phyloP scores from a whole-genome alignment of 148 eudicot species.

The Rheum nobile region DNA sequence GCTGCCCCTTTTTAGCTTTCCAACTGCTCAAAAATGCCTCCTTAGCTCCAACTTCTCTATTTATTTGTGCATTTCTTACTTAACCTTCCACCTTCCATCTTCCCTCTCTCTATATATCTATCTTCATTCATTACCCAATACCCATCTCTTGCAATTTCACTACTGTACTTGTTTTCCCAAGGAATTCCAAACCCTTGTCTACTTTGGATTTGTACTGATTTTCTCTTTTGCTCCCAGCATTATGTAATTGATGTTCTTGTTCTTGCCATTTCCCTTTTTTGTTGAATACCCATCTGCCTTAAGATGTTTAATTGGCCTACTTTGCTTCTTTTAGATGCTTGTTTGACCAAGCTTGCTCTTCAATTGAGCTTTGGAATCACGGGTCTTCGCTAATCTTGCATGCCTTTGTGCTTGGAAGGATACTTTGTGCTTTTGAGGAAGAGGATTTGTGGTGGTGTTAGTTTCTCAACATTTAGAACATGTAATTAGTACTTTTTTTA shows the following conservation, averaged over 20 bases:
- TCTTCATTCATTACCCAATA: not conserved
- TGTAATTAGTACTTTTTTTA: conserved; percentile 20
- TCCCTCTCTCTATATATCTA: no score
- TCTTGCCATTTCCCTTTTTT: not conserved
- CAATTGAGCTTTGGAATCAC: conserved; percentile 9
- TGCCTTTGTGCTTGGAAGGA: not conserved
- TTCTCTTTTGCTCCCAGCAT: not conserved
- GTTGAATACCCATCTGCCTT: conserved; percentile 24
- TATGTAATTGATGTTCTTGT: conserved; percentile 18
- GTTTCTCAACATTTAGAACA: conserved; percentile 14
- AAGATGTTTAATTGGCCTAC: conserved; percentile 13
- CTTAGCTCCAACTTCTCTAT: not conserved
- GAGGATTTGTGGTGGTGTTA: conserved; percentile 5
- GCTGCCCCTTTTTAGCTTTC: conserved; percentile 1
- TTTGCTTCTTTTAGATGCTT: conserved; percentile 12
- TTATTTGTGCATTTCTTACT: conserved; percentile 5
- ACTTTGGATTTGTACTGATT: not conserved
- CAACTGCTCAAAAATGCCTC: conserved; percentile 1
- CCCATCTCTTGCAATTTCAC: not conserved
- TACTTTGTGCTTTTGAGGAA: conserved; percentile 7
- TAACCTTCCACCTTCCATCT: not conserved
- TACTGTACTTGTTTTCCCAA: not conserved
- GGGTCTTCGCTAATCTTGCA: conserved; percentile 38
- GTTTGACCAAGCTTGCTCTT: conserved; percentile 20
- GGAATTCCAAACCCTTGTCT: not conserved